Base-by-base conservation (phyloP, 139 green algal genomes). In the Parachlorella kessleri region DNA sequence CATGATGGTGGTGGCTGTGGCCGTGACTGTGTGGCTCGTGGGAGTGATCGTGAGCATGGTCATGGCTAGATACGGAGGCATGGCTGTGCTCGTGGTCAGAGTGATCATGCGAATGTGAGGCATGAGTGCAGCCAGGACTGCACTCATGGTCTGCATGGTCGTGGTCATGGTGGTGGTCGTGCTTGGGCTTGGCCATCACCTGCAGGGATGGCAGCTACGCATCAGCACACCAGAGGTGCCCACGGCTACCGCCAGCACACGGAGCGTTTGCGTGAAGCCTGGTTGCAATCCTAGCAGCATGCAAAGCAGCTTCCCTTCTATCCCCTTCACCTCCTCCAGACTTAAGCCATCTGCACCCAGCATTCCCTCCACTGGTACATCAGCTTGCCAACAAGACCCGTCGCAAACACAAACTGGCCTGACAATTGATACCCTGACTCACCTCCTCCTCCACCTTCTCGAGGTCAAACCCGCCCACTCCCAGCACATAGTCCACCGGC, bases 391-490 rank as follows among this genome's bases (percentile, higher is more conserved):
- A n/a, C n/a, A n/a, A n/a, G n/a, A n/a, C n/a, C n/a, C n/a, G n/a
- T n/a, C n/a, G n/a, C n/a, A n/a, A n/a, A n/a, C n/a, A n/a, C n/a
- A n/a, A n/a, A n/a, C n/a, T n/a, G n/a, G n/a, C n/a, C n/a, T n/a
- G n/a, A n/a, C n/a, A n/a, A n/a, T n/a, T n/a, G 10, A 54, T 10
- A 4, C 4, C 70, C 39, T 4, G 26, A 48, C 72, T 68, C 72
- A 98, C 86, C 70, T 94, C 82, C 63, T 93, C 90, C 69, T 96
- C 92, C 38, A 98, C 88, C 7, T 88, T 88, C 8, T 95, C 83
- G n/a, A 98, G 85, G 77, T 99, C 94, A 84, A 97, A 99, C 14
- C 96, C 96, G 8, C 94, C 93, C 42, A 99, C 78, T 21, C 94
- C 95, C n/a, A 99, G 71, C 37, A 99, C 91, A 68, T 95, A 98